Evolutionary conservation across 768 basidiomycete species (phyloP), one percentile per base, ranked within the genome.

Genomic region (Russula abietina): DNA sequence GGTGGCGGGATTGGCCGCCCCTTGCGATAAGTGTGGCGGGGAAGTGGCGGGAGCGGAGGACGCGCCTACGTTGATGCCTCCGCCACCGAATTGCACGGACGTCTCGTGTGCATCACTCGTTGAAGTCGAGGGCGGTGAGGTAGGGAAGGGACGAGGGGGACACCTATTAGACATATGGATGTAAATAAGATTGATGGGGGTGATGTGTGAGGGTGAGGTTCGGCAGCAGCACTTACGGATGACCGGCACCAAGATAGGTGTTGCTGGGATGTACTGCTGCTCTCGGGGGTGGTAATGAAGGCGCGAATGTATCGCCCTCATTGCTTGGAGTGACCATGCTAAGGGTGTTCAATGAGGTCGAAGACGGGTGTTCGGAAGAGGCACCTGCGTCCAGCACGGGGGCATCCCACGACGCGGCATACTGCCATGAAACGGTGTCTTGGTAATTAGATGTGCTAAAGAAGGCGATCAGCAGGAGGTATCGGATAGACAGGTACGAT

Each of bases 271-370:
- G 61, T 43, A 62, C 10, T 16, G 61, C 55, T 9, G 61, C 55
- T 9, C 56, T 52, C 9, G 33, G 19, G 9, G 51, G 61, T 3
- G 61, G 56, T 16, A 62, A 22, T 7, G 56, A n/a, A 1, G 61
- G 49, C 26, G 26, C 43, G 26, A 53, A 62, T 14, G 61, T 30
- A 43, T 12, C 58, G 26, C 61, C 61, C n/a, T 58, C 61, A 36
- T 45, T 43, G 26, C 50, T 62, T 28, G 61, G 41, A 22, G 61
- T 53, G 26, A 58, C 56, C 61, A 62, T 62, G 36, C 61, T 51
- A 9, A 57, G 49, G 39, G 55, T 3, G 49, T 62, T 55, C 19
- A 62, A 32, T 12, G 61, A n/a, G 11, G 43, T 53, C 12, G 61
- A 53, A 11, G 51, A 24, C 1, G 50, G 51, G 33, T 58, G 30